Evolutionary conservation across 192 early-diverging fungal species (phyloP), one percentile per base, ranked within the genome.

Genomic region (Physocladia obscura): DNA sequence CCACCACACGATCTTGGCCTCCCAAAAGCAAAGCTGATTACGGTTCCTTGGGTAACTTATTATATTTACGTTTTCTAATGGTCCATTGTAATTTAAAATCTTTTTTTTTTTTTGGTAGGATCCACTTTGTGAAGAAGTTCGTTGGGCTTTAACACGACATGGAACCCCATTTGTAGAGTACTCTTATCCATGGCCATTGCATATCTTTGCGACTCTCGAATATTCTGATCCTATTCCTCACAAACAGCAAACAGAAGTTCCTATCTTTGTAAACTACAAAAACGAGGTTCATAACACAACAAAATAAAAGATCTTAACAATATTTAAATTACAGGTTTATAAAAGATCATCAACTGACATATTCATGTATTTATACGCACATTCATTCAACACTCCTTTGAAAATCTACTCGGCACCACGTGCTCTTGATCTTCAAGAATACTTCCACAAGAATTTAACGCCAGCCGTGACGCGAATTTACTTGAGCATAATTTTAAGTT

Each of bases 81-180:
- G 40, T n/a, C 40, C 40, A 44, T 13, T 3, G 30, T 50, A 29
- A 2, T 21, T 40, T 24, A 49, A 24, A 67, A 69, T n/a, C 27
- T 35, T 8, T 27, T 30, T n/a, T 49, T 49, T 3, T 17, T n/a
- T 55, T 49, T 4, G 48, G 31, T 29, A 65, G 54, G 52, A 67
- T 37, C 59, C 62, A 11, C 24, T 36, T 22, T 62, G 57, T 76
- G 77, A 82, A 44, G 57, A 71, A 36, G 73, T 73, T 22, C 56
- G 78, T 34, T 82, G 81, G 81, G 81, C 76, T 2, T 73, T 82
- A 2, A 78, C 81, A 47, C 72, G 76, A 15, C 81, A 82, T 57
- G 76, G 74, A 19, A 40, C 76, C 5, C 27, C 56, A 3, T 82
- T 76, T 52, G 49, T 70, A 3, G 81, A 82, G 40, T 51, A 71